These are phyloP conservation scores for Lyophyllum atratum DNA, from an alignment of 768 basidiomycete species.

Conservation along the genomic window DNA sequence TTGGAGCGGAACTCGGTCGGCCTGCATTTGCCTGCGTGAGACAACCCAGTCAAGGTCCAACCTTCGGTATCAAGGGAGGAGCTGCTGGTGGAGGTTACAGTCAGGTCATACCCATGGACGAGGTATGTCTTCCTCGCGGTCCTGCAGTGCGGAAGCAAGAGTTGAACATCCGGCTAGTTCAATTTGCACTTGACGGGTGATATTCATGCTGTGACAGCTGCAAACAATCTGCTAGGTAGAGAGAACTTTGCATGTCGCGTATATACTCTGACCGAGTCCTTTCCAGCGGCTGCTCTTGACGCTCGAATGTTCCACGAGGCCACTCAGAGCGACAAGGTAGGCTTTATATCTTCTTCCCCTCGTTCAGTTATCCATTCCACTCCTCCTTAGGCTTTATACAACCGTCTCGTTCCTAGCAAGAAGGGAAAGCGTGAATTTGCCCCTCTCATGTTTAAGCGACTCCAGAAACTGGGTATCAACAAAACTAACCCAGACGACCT, in stretches of 20 bases:
- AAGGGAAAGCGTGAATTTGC: constrained; percentile 96
- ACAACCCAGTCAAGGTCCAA: constrained; percentile 98
- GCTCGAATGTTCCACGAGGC: constrained; percentile 98
- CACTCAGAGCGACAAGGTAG: constrained; percentile 90
- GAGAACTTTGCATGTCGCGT: background rate
- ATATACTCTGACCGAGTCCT: background rate
- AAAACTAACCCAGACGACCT: constrained; percentile 92
- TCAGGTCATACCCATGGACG: constrained; percentile 99
- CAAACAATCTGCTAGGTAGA: constrained; percentile 91
- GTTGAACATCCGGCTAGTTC: constrained; percentile 52
- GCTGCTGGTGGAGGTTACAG: constrained; percentile 98
- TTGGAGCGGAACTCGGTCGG: constrained; percentile 92
- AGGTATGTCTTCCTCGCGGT: constrained; percentile 45
- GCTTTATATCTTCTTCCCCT: background rate
- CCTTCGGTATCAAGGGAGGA: constrained; percentile 99
- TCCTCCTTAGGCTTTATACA: constrained; percentile 69
- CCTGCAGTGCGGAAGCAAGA: background rate
- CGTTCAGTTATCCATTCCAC: background rate
- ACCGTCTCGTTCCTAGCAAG: constrained; percentile 86
- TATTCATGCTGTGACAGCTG: constrained; percentile 96
- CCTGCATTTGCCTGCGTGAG: constrained; percentile 95
- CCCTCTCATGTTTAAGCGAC: constrained; percentile 93
- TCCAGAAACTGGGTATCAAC: constrained; percentile 92
- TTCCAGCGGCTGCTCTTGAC: constrained; percentile 88
- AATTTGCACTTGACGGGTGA: constrained; percentile 96